Percentiles rank a stretch among this genome's conserved stretches.
These are phyloP conservation scores for Alternaria triticimaculans DNA, from an alignment of 2,329 filamentous ascomycete genomes.

Conservation along the genomic window DNA sequence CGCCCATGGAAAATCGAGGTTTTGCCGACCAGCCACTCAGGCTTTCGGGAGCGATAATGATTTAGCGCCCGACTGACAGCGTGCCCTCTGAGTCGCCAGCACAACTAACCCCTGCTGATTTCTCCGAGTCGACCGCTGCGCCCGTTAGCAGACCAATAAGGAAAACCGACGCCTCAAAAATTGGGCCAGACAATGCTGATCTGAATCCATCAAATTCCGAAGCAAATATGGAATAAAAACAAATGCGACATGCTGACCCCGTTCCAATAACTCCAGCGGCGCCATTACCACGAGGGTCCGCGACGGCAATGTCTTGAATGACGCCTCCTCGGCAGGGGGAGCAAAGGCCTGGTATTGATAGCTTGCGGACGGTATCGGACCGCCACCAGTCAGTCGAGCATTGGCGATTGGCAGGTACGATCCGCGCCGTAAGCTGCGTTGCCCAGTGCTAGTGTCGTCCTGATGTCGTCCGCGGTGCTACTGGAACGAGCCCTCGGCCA, in stretches of 20 bases:
- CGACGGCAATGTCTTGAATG: conserved; percentile 16
- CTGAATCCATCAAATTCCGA: conserved; percentile 48
- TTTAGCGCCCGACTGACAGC: conserved; percentile 47
- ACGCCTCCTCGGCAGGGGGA: conserved; percentile 31
- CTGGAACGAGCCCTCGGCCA: conserved; percentile 41
- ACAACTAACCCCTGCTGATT: conserved; percentile 40
- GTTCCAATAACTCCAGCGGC: conserved; percentile 39
- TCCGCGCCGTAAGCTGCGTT: conserved; percentile 42
- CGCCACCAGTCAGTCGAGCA: conserved; percentile 31
- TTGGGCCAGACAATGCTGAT: conserved; percentile 46
- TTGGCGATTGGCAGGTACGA: conserved; percentile 44
- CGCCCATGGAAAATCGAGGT: conserved; percentile 39
- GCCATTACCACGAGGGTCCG: conserved; percentile 28
- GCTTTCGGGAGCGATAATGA: conserved; percentile 32
- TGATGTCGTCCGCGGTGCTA: conserved; percentile 42
- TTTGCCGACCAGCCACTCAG: conserved; percentile 45
- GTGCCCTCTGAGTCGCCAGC: conserved; percentile 41
- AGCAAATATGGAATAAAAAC: conserved; percentile 43
- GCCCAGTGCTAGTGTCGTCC: conserved; percentile 40
- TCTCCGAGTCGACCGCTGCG: conserved; percentile 42
- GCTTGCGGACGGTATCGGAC: conserved; percentile 38
- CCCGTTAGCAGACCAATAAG: conserved; percentile 41
- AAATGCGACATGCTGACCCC: conserved; percentile 36
- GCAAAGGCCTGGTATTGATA: conserved; percentile 31
- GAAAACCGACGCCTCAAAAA: conserved; percentile 29